A percentile compares a stretch with the other conserved stretches of the same genome.
phyloP scores from a whole-genome alignment of 306 rosid genomes.

The Castanopsis chinensis region DNA sequence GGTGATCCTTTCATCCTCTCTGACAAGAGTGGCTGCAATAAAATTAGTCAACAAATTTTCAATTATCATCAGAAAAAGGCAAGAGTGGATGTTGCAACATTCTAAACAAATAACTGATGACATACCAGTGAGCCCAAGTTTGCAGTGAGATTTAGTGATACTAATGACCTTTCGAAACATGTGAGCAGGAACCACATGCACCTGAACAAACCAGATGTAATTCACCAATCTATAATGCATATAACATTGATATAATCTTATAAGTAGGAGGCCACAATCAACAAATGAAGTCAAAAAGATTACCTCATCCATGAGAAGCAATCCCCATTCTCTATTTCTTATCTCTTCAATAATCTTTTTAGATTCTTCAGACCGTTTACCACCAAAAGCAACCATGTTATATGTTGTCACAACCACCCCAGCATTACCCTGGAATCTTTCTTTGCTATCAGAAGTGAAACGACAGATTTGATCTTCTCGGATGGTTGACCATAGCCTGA shows the following conservation, averaged over 20 bases:
- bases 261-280: slow-evolving; percentile 7
- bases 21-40: slow-evolving; percentile 90
- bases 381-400: slow-evolving; percentile 97
- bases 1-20: slow-evolving; percentile 93
- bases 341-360: slow-evolving; percentile 96
- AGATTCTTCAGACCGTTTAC: slow-evolving; percentile 93
- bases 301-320: slow-evolving; percentile 98
- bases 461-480: slow-evolving; percentile 95
- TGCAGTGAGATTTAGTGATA: slow-evolving; percentile 93
- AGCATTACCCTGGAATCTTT: slow-evolving; percentile 90
- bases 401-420: slow-evolving; percentile 96
- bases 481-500: slow-evolving; percentile 92
- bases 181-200: slow-evolving; percentile 92
- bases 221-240: slow-evolving; percentile 27
- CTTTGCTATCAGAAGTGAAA: slow-evolving; percentile 96
- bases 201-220: slow-evolving; percentile 37
- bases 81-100: slow-evolving; percentile 1
- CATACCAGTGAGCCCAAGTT: slow-evolving; percentile 96
- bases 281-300: not conserved
- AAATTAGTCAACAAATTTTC: slow-evolving; percentile 25
- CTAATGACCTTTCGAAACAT: slow-evolving; percentile 98
- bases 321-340: slow-evolving; percentile 94
- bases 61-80: slow-evolving; percentile 23
- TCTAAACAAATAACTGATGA: slow-evolving; percentile 9
- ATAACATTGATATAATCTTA: slow-evolving; percentile 17